Percentiles rank a stretch among this genome's conserved stretches.
Evolutionary conservation across 306 rosid genomes (phyloP).

Genomic region (Dicorynia guianensis): DNA sequence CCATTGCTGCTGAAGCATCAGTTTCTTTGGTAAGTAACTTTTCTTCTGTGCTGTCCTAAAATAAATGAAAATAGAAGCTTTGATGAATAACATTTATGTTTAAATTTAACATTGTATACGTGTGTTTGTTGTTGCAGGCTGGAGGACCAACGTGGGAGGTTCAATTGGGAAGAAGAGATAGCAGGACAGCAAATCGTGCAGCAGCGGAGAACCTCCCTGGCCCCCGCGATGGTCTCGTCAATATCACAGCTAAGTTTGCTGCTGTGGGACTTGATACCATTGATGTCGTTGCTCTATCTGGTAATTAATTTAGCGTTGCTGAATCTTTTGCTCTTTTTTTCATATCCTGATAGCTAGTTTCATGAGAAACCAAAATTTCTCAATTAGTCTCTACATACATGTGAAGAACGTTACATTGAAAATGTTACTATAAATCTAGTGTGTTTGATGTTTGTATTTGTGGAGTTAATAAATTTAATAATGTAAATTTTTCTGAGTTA

Average conservation of each 20-base stretch:
- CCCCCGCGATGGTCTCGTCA: background rate
- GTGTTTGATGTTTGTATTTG: no score
- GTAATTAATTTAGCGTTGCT: background rate
- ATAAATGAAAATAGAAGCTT: no score
- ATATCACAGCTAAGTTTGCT: background rate
- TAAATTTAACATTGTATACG: no score
- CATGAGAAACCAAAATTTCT: no score
- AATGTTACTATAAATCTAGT: no score
- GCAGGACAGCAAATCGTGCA: constrained; percentile 39
- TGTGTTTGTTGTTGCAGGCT: background rate
- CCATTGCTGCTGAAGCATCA: constrained; percentile 43
- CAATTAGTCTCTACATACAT: no score
- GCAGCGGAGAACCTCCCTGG: constrained; percentile 43
- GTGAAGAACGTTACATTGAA: no score
- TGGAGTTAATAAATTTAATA: no score
- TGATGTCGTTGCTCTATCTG: constrained; percentile 51
- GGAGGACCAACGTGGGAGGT: constrained; percentile 43
- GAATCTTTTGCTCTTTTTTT: no score
- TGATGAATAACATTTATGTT: no score
- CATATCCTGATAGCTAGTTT: no score
- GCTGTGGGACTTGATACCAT: constrained; percentile 31
- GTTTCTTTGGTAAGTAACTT: constrained; percentile 42
- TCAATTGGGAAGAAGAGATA: constrained; percentile 51
- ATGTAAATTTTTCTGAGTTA: no score
- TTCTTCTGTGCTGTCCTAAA: background rate